Evolutionary conservation across 495 filamentous ascomycete genomes (phyloP).

Genomic region (Chaetomium fimeti): DNA sequence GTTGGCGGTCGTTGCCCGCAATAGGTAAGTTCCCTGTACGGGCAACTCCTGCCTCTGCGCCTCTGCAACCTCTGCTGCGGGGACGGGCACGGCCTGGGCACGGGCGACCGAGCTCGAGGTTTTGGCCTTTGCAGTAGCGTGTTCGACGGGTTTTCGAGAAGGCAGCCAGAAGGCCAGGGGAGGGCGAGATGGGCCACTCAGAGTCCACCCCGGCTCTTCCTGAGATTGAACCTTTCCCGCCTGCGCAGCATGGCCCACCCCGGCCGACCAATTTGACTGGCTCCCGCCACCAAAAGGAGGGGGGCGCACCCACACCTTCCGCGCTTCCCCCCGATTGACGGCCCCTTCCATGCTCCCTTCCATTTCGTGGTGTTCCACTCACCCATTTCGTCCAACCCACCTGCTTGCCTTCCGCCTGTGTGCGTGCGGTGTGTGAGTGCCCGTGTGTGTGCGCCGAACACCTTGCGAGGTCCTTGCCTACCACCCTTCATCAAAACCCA

Average conservation of each 20-base stretch:
- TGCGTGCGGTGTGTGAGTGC: background rate
- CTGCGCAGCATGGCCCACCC: slow-evolving; percentile 27
- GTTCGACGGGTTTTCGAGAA: slow-evolving; percentile 43
- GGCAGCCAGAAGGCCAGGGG: slow-evolving; percentile 35
- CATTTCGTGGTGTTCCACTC: slow-evolving; percentile 17
- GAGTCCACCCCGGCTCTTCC: slow-evolving; percentile 23
- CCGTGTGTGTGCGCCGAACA: slow-evolving; percentile 8
- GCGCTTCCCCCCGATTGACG: slow-evolving; percentile 19
- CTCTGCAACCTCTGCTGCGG: background rate
- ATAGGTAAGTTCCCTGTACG: too few species aligned
- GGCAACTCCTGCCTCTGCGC: too few species aligned
- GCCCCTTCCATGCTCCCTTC: slow-evolving; percentile 23
- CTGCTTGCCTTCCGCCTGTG: background rate
- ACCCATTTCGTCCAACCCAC: slow-evolving; percentile 10
- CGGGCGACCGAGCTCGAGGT: slow-evolving; percentile 21
- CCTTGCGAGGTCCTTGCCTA: slow-evolving; percentile 5
- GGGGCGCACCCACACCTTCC: slow-evolving; percentile 26
- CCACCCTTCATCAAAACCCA: slow-evolving; percentile 25
- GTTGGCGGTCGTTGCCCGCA: background rate
- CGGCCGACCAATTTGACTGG: slow-evolving; percentile 22
- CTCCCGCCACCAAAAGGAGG: slow-evolving; percentile 21
- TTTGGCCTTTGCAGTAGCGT: slow-evolving; percentile 27
- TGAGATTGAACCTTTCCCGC: slow-evolving; percentile 36
- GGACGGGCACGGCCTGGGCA: slow-evolving; percentile 15
- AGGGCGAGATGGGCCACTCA: slow-evolving; percentile 18